Evolutionary conservation across 257 asterid genomes (phyloP), one percentile per base, ranked within the genome.

Genomic region (Solanum ahanhuiri): DNA sequence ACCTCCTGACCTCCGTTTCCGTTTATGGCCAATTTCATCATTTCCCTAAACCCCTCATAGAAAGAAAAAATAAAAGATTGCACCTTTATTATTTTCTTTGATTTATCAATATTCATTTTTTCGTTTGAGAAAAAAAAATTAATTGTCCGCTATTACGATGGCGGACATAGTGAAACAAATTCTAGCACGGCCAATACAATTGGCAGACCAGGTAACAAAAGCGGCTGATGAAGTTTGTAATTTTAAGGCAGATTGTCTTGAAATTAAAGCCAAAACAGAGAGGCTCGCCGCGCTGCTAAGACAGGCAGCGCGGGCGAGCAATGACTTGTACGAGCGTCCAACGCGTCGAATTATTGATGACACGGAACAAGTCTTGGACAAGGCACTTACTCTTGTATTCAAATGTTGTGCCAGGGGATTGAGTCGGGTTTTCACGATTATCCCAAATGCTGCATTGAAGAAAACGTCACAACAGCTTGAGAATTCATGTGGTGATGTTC

Each of bases 101-200:
- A 48, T 43, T 43, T 43, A 45, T 45, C 2, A 12, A 45, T 45
- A 45, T 12, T 45, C 54, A 45, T 45, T 2, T 23, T 43, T 41
- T 76, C 14, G 28, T 54, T 64, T 33, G 33, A 8, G 45, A 60
- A 45, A 45, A 39, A 31, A 37, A 63, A 17, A 17, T 23, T 45
- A 54, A 22, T 10, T 7, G 90, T 85, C 86, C 88, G 90, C 83
- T 88, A 9, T 81, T 79, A 35, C 23, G 48, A 88, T 88, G 90
- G 88, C 87, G 87, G 90, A 88, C 87, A 63, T 86, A 17, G 90
- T 86, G 58, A 88, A 88, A 71, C 88, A 88, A 58, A 88, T 88
- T 18, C 63, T 88, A 58, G 83, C 85, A n/a, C 66, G 83, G 82
- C 88, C 90, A 28, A 86, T 88, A 57, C 88, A 88, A 86, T 86